Evolutionary conservation across 495 filamentous ascomycete species (phyloP).

Genomic region (Hyaloscypha variabilis): DNA sequence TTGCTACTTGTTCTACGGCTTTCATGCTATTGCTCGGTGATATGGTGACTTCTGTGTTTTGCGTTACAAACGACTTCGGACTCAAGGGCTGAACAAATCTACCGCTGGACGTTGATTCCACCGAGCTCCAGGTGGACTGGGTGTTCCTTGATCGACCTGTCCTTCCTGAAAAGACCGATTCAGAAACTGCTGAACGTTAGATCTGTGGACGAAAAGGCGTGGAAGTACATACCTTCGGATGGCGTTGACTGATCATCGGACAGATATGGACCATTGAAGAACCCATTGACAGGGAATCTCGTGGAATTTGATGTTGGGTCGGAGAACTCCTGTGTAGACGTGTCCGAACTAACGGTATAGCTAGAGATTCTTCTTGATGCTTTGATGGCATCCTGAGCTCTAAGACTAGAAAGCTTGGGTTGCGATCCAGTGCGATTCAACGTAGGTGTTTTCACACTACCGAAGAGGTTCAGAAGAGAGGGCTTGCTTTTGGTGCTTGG

Average conservation of each 20-base stretch:
- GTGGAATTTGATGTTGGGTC: not conserved
- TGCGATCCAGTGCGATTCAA: constrained; percentile 5
- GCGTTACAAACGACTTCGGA: constrained; percentile 41
- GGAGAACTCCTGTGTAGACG: constrained; percentile 11
- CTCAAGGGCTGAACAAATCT: constrained; percentile 36
- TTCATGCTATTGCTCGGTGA: constrained; percentile 35
- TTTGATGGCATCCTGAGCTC: not conserved
- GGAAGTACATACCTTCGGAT: constrained; percentile 24
- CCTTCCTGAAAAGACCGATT: constrained; percentile 44
- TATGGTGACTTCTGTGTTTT: constrained; percentile 37
- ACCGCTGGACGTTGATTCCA: constrained; percentile 14
- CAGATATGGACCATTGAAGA: constrained; percentile 3
- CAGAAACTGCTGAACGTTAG: no score
- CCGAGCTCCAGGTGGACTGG: constrained; percentile 33
- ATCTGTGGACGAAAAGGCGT: no score
- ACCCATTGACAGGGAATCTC: not conserved
- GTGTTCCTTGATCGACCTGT: constrained; percentile 40
- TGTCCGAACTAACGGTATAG: constrained; percentile 20
- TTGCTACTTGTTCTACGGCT: constrained; percentile 34
- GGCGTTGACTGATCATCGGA: constrained; percentile 18
- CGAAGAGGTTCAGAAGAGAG: constrained; percentile 21
- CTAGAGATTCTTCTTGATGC: constrained; percentile 16
- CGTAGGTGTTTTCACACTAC: constrained; percentile 6
- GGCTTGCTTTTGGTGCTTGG: constrained; percentile 10
- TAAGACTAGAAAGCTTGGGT: not conserved